Percentiles rank a stretch among this genome's conserved stretches.
phyloP scores from a whole-genome alignment of 768 basidiomycete species.

The Lactarius vividus region DNA sequence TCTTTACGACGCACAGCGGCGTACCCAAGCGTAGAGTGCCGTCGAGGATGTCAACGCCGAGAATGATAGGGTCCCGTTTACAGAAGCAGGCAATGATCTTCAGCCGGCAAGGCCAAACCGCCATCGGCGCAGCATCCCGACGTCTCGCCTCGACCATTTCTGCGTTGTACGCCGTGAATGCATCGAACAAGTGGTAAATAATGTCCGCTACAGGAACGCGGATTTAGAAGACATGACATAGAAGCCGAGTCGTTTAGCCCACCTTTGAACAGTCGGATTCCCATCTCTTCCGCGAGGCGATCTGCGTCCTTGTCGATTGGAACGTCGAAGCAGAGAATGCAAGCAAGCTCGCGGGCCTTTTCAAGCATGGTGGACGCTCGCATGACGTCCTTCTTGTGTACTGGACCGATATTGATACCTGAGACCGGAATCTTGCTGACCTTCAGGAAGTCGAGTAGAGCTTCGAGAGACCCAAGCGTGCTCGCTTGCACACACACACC shows the following conservation, averaged over 20 bases:
- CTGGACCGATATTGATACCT: constrained; percentile 96
- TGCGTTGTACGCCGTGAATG: constrained; percentile 91
- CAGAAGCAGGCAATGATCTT: constrained; percentile 93
- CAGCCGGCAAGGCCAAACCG: constrained; percentile 94
- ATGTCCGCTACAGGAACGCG: constrained; percentile 71
- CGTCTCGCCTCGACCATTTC: constrained; percentile 93
- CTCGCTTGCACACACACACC: constrained; percentile 98
- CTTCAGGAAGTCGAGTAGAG: constrained; percentile 93
- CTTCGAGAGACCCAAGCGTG: constrained; percentile 95
- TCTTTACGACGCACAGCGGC: constrained; percentile 91
- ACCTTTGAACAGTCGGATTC: constrained; percentile 94
- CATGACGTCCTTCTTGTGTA: constrained; percentile 94
- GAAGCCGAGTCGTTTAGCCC: constrained; percentile 20
- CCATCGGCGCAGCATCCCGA: constrained; percentile 87
- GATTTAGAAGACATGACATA: not conserved
- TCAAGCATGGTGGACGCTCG: constrained; percentile 92
- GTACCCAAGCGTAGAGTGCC: constrained; percentile 90
- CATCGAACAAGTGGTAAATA: constrained; percentile 97
- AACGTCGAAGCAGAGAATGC: constrained; percentile 97
- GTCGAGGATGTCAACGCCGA: constrained; percentile 95
- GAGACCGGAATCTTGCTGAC: constrained; percentile 95
- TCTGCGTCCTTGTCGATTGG: constrained; percentile 92
- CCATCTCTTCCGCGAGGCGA: constrained; percentile 88
- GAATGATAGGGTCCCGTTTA: constrained; percentile 95
- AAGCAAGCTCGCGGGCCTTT: constrained; percentile 91